Evolutionary conservation across 495 filamentous ascomycete species (phyloP).

Genomic region (Xylaria intraflava): DNA sequence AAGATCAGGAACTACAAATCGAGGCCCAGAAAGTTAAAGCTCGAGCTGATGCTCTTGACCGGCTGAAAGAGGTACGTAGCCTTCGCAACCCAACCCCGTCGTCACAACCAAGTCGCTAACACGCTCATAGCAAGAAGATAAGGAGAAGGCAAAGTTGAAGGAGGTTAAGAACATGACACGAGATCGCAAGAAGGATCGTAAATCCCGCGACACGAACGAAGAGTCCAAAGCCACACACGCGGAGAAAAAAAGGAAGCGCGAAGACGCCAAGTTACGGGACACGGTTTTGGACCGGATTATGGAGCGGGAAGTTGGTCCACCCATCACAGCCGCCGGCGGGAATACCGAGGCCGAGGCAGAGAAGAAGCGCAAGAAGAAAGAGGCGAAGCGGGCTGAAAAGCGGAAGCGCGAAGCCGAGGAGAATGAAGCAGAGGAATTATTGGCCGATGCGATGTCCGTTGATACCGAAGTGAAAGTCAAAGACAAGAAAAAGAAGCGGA

Average conservation of each 20-base stretch:
- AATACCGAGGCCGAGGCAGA: conserved; percentile 3
- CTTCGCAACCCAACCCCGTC: not conserved
- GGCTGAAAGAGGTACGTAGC: conserved; percentile 9
- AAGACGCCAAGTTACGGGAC: conserved; percentile 1
- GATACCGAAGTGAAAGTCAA: conserved; percentile 7
- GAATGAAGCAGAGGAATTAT: not conserved
- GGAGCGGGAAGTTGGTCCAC: not conserved
- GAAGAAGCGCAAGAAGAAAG: conserved; percentile 18
- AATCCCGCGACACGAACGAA: not conserved
- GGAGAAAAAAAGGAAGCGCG: not conserved
- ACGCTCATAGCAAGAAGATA: conserved; percentile 15
- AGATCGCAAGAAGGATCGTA: conserved; percentile 14
- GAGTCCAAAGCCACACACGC: not conserved
- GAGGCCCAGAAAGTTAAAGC: conserved; percentile 20
- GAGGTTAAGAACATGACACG: conserved; percentile 15
- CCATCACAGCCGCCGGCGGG: not conserved
- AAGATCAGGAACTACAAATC: conserved; percentile 17
- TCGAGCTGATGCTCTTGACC: conserved; percentile 17
- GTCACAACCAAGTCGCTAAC: not conserved
- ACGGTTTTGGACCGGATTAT: not conserved
- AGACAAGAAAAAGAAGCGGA: conserved; percentile 19
- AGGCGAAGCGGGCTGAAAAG: conserved; percentile 20
- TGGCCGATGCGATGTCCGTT: conserved; percentile 1
- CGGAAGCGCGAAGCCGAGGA: conserved; percentile 24
- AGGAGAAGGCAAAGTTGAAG: conserved; percentile 13